Evolutionary conservation across 164 flowering plant species (phyloP).

Genomic region (Malania oleifera): DNA sequence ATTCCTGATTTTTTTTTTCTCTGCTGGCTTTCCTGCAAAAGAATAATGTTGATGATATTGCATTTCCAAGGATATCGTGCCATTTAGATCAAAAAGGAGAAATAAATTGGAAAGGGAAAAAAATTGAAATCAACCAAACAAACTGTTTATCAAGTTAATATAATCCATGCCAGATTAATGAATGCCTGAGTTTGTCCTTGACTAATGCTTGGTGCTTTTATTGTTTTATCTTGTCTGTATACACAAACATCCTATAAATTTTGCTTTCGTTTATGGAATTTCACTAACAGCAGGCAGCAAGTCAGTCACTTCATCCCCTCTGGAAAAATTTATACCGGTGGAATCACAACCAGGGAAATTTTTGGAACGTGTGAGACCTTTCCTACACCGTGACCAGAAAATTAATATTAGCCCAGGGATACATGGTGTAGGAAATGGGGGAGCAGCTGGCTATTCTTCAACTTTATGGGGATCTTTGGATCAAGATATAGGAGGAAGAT

Average conservation of each 20-base stretch:
- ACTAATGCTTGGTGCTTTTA: no score
- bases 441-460: slow-evolving; percentile 5
- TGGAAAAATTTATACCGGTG: slow-evolving; percentile 1
- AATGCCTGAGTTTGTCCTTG: no score
- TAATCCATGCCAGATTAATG: not conserved
- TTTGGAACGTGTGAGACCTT: not conserved
- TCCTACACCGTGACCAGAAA: not conserved
- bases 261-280: not conserved
- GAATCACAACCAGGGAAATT: not conserved
- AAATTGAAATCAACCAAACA: not conserved
- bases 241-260: not conserved
- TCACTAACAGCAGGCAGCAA: slow-evolving; percentile 1
- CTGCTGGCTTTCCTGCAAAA: no score
- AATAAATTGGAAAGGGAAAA: not conserved
- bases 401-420: not conserved
- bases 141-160: not conserved
- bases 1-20: not conserved
- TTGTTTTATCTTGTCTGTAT: not conserved
- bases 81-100: not conserved
- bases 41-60: no score
- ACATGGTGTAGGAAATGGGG: not conserved
- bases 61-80: no score
- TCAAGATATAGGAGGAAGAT: not conserved
- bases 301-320: slow-evolving; percentile 1
- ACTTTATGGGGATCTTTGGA: not conserved